These are phyloP conservation scores for Jatropha curcas DNA, from an alignment of 345 rosid species.

Conservation along the genomic window DNA sequence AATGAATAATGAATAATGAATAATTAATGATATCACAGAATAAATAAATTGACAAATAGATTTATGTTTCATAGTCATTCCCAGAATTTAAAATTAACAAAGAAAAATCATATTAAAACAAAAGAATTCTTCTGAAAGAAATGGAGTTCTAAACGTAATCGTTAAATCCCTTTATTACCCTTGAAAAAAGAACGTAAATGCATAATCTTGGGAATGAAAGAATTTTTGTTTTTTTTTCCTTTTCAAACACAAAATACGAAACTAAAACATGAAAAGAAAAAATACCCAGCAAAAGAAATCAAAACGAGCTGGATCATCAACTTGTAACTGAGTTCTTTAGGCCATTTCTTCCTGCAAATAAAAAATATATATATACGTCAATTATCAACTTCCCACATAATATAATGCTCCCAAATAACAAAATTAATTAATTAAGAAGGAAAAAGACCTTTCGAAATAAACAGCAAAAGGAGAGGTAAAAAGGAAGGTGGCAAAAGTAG, in stretches of 20 bases:
- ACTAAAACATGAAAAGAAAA: not conserved
- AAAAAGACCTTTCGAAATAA: constrained; percentile 62
- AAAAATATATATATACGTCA: not conserved
- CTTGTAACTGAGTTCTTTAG: constrained; percentile 48
- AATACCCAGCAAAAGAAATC: constrained; percentile 81
- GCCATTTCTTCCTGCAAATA: constrained; percentile 72
- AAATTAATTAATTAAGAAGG: not conserved
- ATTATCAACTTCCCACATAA: not conserved
- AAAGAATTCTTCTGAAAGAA: too few relatives aligned
- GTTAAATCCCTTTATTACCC: not conserved
- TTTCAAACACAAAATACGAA: too few relatives aligned
- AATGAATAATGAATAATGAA: too few relatives aligned
- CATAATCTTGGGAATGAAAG: not conserved
- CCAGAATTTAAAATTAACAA: not conserved
- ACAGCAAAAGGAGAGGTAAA: constrained; percentile 67
- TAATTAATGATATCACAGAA: too few relatives aligned
- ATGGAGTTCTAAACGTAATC: too few relatives aligned
- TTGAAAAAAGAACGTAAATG: not conserved
- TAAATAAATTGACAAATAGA: too few relatives aligned
- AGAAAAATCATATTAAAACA: too few relatives aligned
- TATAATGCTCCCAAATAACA: too few relatives aligned
- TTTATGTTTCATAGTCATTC: not conserved
- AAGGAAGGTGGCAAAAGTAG: constrained; percentile 70
- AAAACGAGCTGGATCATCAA: constrained; percentile 61
- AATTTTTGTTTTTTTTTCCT: too few relatives aligned